A percentile compares a stretch with the other conserved stretches of the same genome.
phyloP scores from a whole-genome alignment of 2,329 filamentous ascomycete genomes.

The Sporothrix phasma region DNA sequence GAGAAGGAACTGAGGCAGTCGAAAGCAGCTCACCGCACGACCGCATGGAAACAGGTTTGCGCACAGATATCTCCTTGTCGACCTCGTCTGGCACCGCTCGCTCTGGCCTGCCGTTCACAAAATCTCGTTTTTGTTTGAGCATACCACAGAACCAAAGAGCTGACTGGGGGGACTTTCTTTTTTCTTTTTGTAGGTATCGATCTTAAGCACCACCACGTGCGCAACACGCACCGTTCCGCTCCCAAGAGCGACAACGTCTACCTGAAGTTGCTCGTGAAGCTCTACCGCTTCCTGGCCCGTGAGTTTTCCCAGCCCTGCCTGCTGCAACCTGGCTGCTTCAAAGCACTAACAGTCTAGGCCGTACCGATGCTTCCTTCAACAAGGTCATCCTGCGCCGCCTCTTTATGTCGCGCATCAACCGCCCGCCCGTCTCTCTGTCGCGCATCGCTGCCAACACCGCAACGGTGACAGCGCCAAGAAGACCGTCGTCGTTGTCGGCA shows the following conservation, averaged over 20 bases:
- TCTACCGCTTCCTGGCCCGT: constrained; percentile 95
- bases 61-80: not conserved
- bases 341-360: constrained; percentile 48
- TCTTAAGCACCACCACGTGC: constrained; percentile 60
- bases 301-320: constrained; percentile 39
- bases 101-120: constrained; percentile 8
- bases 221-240: constrained; percentile 74
- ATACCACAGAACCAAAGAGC: constrained; percentile 49
- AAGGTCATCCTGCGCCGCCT: constrained; percentile 95
- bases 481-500: constrained; percentile 89
- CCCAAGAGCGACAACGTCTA: constrained; percentile 99
- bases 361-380: constrained; percentile 97
- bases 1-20: constrained; percentile 11
- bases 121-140: constrained; percentile 36
- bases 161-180: constrained; percentile 37
- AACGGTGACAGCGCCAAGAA: constrained; percentile 58
- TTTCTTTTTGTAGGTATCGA: constrained; percentile 52
- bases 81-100: not conserved
- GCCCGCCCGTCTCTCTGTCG: constrained; percentile 86
- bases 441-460: constrained; percentile 67
- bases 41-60: not conserved
- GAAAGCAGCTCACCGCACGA: not conserved
- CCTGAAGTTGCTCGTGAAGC: constrained; percentile 94
- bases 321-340: too few relatives aligned
- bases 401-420: constrained; percentile 98